Base-by-base conservation (phyloP, 164 flowering plant genomes). In the Nelumbo lutea region DNA sequence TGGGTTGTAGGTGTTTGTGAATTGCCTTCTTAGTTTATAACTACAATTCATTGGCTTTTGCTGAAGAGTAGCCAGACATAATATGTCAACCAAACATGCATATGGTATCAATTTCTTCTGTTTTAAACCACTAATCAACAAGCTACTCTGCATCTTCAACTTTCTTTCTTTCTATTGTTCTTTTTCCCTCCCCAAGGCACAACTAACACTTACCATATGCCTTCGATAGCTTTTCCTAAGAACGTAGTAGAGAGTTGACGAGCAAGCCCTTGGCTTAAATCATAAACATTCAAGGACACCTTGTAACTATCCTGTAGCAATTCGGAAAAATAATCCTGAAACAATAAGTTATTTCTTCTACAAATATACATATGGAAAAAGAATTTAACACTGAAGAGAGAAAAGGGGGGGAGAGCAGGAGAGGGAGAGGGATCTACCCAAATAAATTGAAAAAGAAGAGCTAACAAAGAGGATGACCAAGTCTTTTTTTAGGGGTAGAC, bases 151-250 rank as follows among this genome's bases (percentile, higher is more conserved):
- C 27, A 27, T 27, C 27, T 27, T 27, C 27, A 27, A 27, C 27
- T 27, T 27, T 27, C 27, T 27, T 27, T 27, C 27, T 27, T 27
- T 27, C 27, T 27, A 27, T 27, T 27, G 27, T 27, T 27, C 27
- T 27, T 27, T 27, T 27, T 91, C 93, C 69, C 88, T 81, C 82
- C 57, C 57, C 3, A 3, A 2, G 14, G 27, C 14, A 10, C 14
- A 10, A 53, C 11, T 53, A 53, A 94, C 11, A 53, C 57, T 53
- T 11, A 53, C 57, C 57, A 53, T 53, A 53, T 53, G n/a, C 57
- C 57, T 53, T 92, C 98, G 70, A 95, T 89, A 52, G 83, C 89
- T 76, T 89, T 95, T 68, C 98, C 98, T 73, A 95, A 53, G 57
- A 53, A 53, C 2, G 57, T 53, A 10, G 57, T 53, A 15, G 57